Evolutionary conservation across 345 rosid genomes (phyloP).

Genomic region (Rhodomyrtus tomentosa): DNA sequence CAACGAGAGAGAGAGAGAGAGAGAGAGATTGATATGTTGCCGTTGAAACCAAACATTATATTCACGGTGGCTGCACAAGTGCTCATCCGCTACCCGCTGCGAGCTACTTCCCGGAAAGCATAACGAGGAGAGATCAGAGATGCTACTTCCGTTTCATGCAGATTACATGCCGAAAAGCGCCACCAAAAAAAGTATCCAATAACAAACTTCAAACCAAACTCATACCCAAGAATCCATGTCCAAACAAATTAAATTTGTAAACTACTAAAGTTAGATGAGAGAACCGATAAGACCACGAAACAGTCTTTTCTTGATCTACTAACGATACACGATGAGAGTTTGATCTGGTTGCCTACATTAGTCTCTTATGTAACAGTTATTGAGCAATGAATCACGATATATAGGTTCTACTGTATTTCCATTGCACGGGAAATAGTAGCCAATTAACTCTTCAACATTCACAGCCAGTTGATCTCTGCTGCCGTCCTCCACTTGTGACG

Average conservation of each 20-base stretch:
- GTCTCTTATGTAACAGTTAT: neutral
- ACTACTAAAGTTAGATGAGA: neutral
- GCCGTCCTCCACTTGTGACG: conserved; percentile 36
- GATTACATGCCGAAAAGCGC: neutral
- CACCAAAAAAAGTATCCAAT: neutral
- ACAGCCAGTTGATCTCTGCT: conserved; percentile 72
- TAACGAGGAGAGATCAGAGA: neutral
- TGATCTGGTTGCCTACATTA: neutral
- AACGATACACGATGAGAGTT: neutral
- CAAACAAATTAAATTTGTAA: neutral
- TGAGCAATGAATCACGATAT: neutral
- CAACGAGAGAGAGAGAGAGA: neutral
- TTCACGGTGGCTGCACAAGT: neutral
- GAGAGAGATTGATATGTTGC: neutral
- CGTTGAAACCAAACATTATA: neutral
- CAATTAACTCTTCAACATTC: conserved; percentile 30
- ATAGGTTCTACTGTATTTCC: neutral
- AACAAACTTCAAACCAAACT: neutral
- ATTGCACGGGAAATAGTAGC: neutral
- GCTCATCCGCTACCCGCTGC: neutral
- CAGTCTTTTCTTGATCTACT: neutral
- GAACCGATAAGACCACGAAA: neutral
- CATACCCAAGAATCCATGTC: neutral
- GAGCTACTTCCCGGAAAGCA: neutral
- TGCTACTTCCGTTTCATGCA: neutral